These are phyloP conservation scores for Dillenia suffruticosa DNA, from an alignment of 164 flowering plant genomes.

Conservation along the genomic window DNA sequence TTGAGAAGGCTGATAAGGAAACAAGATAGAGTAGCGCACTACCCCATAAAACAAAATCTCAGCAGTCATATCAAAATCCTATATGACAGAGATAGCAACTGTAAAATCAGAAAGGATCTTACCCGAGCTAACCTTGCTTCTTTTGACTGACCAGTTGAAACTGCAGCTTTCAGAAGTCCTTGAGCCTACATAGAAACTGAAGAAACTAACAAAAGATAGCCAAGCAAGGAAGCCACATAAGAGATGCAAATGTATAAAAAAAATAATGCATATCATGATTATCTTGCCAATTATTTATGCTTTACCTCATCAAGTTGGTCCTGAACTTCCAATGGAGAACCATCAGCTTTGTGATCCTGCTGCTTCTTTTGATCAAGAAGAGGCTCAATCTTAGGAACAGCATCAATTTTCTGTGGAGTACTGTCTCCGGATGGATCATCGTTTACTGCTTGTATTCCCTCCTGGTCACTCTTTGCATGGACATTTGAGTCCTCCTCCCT, in stretches of 20 bases:
- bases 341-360: slow-evolving; percentile 29
- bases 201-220: slow-evolving; percentile 23
- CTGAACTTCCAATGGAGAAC: slow-evolving; percentile 48
- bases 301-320: slow-evolving; percentile 96
- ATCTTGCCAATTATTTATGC: slow-evolving; percentile 6
- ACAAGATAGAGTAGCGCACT: too few species aligned
- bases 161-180: slow-evolving; percentile 79
- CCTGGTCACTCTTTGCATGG: slow-evolving; percentile 28
- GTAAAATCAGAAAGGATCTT: slow-evolving; percentile 20
- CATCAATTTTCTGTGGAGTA: slow-evolving; percentile 29
- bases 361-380: slow-evolving; percentile 25
- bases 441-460: slow-evolving; percentile 29
- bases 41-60: too few species aligned
- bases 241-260: background rate
- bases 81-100: background rate
- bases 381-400: slow-evolving; percentile 35
- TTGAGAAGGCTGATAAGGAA: too few species aligned
- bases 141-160: slow-evolving; percentile 87
- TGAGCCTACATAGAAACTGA: slow-evolving; percentile 76
- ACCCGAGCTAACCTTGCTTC: slow-evolving; percentile 98
- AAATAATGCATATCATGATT: background rate
- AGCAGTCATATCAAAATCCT: too few species aligned
- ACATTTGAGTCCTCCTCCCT: slow-evolving; percentile 26
- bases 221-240: background rate
- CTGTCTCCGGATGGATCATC: slow-evolving; percentile 18